Conservation (phyloP, 140 eudicot species). For the Artemisia princeps region DNA sequence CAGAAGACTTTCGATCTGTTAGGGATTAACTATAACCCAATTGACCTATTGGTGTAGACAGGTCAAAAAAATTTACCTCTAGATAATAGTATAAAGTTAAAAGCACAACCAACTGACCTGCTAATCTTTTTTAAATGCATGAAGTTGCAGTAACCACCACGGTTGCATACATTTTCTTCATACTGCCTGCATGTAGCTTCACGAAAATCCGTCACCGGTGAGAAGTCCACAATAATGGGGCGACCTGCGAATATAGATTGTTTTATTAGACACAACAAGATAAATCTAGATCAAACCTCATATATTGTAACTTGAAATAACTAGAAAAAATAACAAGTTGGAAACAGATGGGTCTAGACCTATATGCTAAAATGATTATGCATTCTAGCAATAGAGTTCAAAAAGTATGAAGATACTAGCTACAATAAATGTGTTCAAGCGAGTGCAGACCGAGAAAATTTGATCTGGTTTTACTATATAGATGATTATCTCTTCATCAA, state of each 20-base stretch:
- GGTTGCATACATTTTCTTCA: slow-evolving; percentile 88
- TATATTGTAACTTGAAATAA: neutral
- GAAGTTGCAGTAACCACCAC: slow-evolving; percentile 96
- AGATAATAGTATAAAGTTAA: too few species aligned
- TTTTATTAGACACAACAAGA: slow-evolving; percentile 16
- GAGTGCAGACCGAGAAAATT: too few species aligned
- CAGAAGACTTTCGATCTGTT: too few species aligned
- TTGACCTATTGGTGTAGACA: too few species aligned
- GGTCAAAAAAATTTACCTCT: too few species aligned
- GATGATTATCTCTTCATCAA: too few species aligned
- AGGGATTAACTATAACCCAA: too few species aligned
- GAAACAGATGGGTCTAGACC: neutral
- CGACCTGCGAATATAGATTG: slow-evolving; percentile 44
- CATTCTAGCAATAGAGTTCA: neutral
- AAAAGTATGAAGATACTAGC: too few species aligned
- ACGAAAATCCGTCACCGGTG: slow-evolving; percentile 94
- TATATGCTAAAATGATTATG: neutral
- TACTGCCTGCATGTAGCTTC: slow-evolving; percentile 97
- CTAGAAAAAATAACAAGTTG: too few species aligned
- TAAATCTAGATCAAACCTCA: neutral
- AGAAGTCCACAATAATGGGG: slow-evolving; percentile 90
- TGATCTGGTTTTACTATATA: too few species aligned
- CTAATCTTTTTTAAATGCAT: slow-evolving; percentile 93
- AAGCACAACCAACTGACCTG: slow-evolving; percentile 38
- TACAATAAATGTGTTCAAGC: too few species aligned